phyloP scores from a whole-genome alignment of 2,329 filamentous ascomycete species.

The Ophiocordyceps camponoti-leonardi region DNA sequence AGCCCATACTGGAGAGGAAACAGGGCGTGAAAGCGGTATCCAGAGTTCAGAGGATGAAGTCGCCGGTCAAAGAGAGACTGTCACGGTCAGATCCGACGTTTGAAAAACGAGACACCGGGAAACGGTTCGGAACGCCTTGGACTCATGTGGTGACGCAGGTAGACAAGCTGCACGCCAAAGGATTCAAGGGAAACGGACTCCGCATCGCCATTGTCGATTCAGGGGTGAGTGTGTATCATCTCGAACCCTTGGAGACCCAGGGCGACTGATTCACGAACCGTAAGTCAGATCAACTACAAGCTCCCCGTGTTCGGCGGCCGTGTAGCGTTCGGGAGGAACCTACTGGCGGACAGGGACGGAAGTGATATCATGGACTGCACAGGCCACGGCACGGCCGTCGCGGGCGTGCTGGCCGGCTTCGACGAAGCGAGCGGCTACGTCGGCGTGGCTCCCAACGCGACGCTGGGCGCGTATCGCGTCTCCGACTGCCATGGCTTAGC shows the following conservation, averaged over 20 bases:
- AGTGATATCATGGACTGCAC: conserved; percentile 1
- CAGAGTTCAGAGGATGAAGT: not conserved
- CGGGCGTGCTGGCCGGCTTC: conserved; percentile 1
- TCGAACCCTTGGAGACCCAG: not conserved
- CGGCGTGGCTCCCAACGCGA: conserved; percentile 1
- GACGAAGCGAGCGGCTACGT: not conserved
- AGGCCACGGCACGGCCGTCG: conserved; percentile 3
- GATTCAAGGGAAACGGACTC: conserved; percentile 31
- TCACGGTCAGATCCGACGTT: not conserved
- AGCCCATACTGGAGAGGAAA: not conserved
- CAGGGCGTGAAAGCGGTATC: not conserved
- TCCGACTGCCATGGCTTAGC: not conserved
- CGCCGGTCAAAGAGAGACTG: not conserved
- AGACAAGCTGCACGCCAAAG: conserved; percentile 31
- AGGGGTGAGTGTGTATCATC: conserved; percentile 21
- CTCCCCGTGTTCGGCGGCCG: conserved; percentile 39
- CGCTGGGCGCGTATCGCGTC: conserved; percentile 1
- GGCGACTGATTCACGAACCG: not conserved
- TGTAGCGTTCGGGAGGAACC: not conserved
- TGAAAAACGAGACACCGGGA: not conserved
- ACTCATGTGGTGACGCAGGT: conserved; percentile 39
- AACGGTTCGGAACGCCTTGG: conserved; percentile 12
- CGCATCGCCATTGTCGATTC: conserved; percentile 36
- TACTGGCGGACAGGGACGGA: not conserved
- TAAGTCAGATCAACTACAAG: conserved; percentile 37